A percentile compares a stretch with the other conserved stretches of the same genome.
phyloP scores from a whole-genome alignment of 306 rosid species.

The Pyrus communis region DNA sequence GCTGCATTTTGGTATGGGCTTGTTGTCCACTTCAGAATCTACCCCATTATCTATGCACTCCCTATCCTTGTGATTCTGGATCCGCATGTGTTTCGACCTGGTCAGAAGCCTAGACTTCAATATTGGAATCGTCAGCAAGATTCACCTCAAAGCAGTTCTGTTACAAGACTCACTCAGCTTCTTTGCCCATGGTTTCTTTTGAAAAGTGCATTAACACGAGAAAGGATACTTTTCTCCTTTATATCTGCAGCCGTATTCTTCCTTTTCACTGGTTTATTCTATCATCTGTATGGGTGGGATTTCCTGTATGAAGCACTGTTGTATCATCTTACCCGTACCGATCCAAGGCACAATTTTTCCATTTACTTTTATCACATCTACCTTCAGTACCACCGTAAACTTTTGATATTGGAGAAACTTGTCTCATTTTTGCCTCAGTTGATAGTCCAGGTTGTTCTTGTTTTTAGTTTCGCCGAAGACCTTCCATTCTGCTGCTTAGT shows the following conservation, averaged over 20 bases:
- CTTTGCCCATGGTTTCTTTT: conserved; percentile 32
- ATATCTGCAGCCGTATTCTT: conserved; percentile 63
- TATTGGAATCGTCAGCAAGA: conserved; percentile 44
- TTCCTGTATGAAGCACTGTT: conserved; percentile 78
- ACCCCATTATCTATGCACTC: conserved; percentile 75
- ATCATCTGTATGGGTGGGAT: conserved; percentile 68
- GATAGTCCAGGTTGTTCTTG: conserved; percentile 69
- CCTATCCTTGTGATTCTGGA: conserved; percentile 78
- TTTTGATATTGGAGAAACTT: conserved; percentile 64
- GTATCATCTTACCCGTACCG: conserved; percentile 85
- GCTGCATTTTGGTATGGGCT: conserved; percentile 97
- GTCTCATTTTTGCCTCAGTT: conserved; percentile 87
- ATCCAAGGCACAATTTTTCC: conserved; percentile 93
- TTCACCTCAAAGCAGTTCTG: conserved; percentile 23
- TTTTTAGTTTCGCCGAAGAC: conserved; percentile 59
- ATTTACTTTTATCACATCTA: conserved; percentile 82
- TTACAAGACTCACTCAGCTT: conserved; percentile 13
- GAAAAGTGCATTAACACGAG: conserved; percentile 45
- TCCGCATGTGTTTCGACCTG: conserved; percentile 50
- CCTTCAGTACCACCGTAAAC: conserved; percentile 57
- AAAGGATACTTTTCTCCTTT: conserved; percentile 65
- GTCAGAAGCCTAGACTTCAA: conserved; percentile 55
- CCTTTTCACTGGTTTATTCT: conserved; percentile 58
- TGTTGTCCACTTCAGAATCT: conserved; percentile 84
- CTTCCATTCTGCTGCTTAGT: conserved; percentile 74